A percentile compares a stretch with the other conserved stretches of the same genome.
Conservation (phyloP, 805 yeast species). For the Lachancea fermentati region DNA sequence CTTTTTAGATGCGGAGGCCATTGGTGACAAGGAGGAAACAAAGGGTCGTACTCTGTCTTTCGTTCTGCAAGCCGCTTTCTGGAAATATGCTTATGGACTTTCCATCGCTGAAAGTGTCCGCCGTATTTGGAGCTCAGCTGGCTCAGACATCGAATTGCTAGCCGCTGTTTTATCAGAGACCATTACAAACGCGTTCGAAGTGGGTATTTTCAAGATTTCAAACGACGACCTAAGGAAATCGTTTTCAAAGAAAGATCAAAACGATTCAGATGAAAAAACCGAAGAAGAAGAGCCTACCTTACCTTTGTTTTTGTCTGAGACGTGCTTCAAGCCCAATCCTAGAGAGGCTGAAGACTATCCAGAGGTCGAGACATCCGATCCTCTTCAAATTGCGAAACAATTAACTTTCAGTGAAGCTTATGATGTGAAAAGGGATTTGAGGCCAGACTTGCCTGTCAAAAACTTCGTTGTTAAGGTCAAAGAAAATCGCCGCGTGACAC, state of each 20-base stretch:
- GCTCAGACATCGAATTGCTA: conserved; percentile 73
- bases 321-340: conserved; percentile 61
- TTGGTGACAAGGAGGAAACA: conserved; percentile 66
- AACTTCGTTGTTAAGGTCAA: conserved; percentile 85
- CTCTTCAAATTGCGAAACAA: conserved; percentile 56
- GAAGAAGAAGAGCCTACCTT: conserved; percentile 30
- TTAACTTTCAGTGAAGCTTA: conserved; percentile 80
- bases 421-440: conserved; percentile 47
- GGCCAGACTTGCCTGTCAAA: conserved; percentile 86
- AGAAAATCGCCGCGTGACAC: conserved; percentile 89
- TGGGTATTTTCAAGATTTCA: conserved; percentile 24
- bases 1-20: conserved; percentile 54
- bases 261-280: conserved; percentile 34
- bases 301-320: conserved; percentile 54
- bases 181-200: conserved; percentile 50
- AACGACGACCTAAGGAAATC: conserved; percentile 20
- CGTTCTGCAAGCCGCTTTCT: conserved; percentile 74
- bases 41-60: conserved; percentile 70
- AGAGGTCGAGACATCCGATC: conserved; percentile 32
- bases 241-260: conserved; percentile 11
- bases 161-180: conserved; percentile 64
- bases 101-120: conserved; percentile 60
- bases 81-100: conserved; percentile 59
- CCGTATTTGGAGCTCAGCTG: conserved; percentile 74
- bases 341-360: conserved; percentile 39